Base-by-base conservation (phyloP, 2,329 filamentous ascomycete species). In the Apiospora sp. region DNA sequence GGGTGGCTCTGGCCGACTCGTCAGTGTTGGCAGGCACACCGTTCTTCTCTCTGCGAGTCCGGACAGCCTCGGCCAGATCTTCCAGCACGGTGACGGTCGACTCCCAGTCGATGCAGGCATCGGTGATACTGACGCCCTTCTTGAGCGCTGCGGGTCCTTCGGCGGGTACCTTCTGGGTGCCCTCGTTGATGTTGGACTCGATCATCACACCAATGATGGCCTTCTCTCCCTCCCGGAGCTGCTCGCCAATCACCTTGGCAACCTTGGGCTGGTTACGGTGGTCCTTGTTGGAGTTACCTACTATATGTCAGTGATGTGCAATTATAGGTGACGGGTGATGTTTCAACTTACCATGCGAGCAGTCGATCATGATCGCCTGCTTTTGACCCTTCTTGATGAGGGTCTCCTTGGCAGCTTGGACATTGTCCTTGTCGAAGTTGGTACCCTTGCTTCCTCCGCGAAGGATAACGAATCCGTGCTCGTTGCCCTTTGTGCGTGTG, bases 171-270 rank as follows among this genome's bases (percentile, higher is more conserved):
- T 98, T 98, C 81, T 95, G 93, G 87, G 92, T 94, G 76, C 91
- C 89, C 85, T 98, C 96, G 83, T 96, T 91, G 87, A 98, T 96
- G 85, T 98, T 96, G 80, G 94, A 98, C 87, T 99, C 96, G 78
- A 99, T 97, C 96, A 99, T 99, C 81, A 98, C 94, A 82, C 95
- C 96, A 76, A 98, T 90, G 79, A 99, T 97, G 76, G 91, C 92
- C 73, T 90, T 92, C 86, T 99, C 94, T 73, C 96, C 96, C 76
- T 93, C 92, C 70, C 93, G 91, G 75, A 99, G 88, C 86, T 99
- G 96, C 71, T 97, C 94, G 44, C 89, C 92, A 74, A 99, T 87
- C 70, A 88, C 88, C 82, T 93, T 90, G 75, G 96, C 95, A 64
- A 98, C 96, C 85, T 96, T 93, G 79, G 96, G 96, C 86, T 99